Evolutionary conservation across 2,329 filamentous ascomycete genomes (phyloP).

Genomic region (Trichoderma asperellum): DNA sequence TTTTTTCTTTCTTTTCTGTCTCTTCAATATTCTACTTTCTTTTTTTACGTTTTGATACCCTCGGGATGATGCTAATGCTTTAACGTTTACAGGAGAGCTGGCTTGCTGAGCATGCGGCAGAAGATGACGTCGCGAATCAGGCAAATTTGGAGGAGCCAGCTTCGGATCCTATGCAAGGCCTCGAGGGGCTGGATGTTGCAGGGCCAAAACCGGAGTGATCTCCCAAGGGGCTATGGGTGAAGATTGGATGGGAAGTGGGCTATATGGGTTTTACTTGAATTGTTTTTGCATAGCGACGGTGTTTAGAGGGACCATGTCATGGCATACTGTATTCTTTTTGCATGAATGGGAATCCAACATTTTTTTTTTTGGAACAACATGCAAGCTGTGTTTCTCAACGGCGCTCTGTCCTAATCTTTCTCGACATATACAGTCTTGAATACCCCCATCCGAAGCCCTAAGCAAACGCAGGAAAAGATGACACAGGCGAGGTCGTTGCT

Average conservation of each 20-base stretch:
- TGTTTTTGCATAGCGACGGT: conserved; percentile 51
- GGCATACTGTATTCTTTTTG: conserved; percentile 28
- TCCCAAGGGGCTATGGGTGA: neutral
- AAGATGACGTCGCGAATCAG: conserved; percentile 64
- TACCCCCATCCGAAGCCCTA: conserved; percentile 17
- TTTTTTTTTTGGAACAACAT: conserved; percentile 21
- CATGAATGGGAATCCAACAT: neutral
- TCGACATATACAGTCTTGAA: conserved; percentile 32
- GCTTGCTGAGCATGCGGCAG: conserved; percentile 83
- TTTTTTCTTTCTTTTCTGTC: neutral
- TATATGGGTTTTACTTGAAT: conserved; percentile 31
- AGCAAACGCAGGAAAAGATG: conserved; percentile 28
- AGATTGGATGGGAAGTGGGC: neutral
- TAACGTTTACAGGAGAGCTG: conserved; percentile 74
- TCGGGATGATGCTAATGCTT: neutral
- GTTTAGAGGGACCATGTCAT: conserved; percentile 41
- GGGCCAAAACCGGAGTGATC: conserved; percentile 78
- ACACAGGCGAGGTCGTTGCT: conserved; percentile 18
- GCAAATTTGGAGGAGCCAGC: conserved; percentile 52
- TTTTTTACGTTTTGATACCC: conserved; percentile 1
- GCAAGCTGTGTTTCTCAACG: conserved; percentile 30
- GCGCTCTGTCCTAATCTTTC: conserved; percentile 28
- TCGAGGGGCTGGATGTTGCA: conserved; percentile 91
- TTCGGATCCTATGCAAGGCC: conserved; percentile 91
- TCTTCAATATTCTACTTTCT: too few relatives aligned